Percentiles rank a stretch among this genome's conserved stretches.
Evolutionary conservation across 306 rosid genomes (phyloP).

Genomic region (Pyrus communis): DNA sequence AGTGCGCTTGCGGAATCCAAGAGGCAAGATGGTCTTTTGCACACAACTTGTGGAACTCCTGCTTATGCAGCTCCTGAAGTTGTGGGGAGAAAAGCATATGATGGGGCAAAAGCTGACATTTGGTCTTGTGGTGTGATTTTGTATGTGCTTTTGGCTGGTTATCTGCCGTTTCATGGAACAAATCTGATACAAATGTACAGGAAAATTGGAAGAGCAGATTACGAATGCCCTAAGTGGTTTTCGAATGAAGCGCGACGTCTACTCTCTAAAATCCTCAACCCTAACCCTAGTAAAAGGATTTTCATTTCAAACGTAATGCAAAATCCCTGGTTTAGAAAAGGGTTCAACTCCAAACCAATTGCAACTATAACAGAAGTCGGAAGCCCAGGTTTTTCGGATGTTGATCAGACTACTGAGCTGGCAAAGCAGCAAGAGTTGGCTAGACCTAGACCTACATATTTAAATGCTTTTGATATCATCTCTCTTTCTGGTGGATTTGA

Average conservation of each 20-base stretch:
- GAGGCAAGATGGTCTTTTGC: conserved; percentile 32
- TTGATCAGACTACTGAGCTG: neutral
- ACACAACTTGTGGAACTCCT: conserved; percentile 54
- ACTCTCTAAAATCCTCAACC: conserved; percentile 39
- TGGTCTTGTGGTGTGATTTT: conserved; percentile 63
- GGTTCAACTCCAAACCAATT: conserved; percentile 12
- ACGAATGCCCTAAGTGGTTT: conserved; percentile 43
- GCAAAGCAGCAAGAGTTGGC: conserved; percentile 16
- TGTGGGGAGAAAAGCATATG: conserved; percentile 38
- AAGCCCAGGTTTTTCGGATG: neutral
- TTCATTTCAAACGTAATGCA: conserved; percentile 24
- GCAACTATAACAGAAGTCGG: neutral
- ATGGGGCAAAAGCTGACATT: conserved; percentile 53
- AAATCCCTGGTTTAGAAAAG: conserved; percentile 40
- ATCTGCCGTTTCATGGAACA: conserved; percentile 30
- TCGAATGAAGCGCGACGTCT: conserved; percentile 19
- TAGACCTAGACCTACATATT: conserved; percentile 6
- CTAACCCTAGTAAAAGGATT: conserved; percentile 38
- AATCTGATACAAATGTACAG: conserved; percentile 39
- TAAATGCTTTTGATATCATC: conserved; percentile 57
- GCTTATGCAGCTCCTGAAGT: conserved; percentile 55
- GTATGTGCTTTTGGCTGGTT: conserved; percentile 45
- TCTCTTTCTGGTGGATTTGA: conserved; percentile 35
- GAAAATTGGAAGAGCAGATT: conserved; percentile 37
- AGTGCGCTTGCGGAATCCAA: conserved; percentile 42